Base-by-base conservation (phyloP, 169 alveolate genomes). In the Plasmodium yoelii region DNA sequence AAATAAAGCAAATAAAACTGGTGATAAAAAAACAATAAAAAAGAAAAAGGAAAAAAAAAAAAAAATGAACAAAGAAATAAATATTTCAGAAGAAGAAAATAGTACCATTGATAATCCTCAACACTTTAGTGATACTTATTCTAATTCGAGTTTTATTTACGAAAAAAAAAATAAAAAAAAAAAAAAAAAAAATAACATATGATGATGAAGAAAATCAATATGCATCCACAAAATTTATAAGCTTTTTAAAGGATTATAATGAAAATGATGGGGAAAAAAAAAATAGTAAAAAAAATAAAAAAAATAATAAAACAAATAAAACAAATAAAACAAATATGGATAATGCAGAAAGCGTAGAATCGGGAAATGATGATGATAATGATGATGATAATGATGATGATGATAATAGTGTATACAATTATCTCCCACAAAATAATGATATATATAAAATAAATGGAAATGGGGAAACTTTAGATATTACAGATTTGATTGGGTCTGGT, bases 391-490 rank as follows among this genome's bases (percentile, higher is more conserved):
- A 80, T 5, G 39, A 26, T 6, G 67, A 22, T 13, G 67, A 49
- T n/a, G 42, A 61, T 4, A 26, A 53, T 1, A 42, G 12, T 15
- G 8, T n/a, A 9, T 80, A 80, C 5, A 55, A 67, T 10, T 80
- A 80, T 39, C 47, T 65, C 1, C 15, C 90, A 8, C 59, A 44
- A 44, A 64, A 59, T 9, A 80, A 67, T 51, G 82, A 80, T 55
- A 60, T 80, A 6, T 80, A 80, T 34, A 80, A 80, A 65, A 46
- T 80, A 34, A 70, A 65, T 5, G 68, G 68, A 9, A 47, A 67
- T n/a, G 42, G n/a, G 13, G 90, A 80, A 39, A 24, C 19, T 10
- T 34, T 80, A 13, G 71, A 80, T 26, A 42, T 80, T 8, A 0
- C 59, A 18, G 90, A 80, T n/a, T 34, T 80, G 8, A 65, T 80